Percentiles rank a stretch among this genome's conserved stretches.
Evolutionary conservation across 2,329 filamentous ascomycete genomes (phyloP).

Genomic region (Exophiala spinifera): DNA sequence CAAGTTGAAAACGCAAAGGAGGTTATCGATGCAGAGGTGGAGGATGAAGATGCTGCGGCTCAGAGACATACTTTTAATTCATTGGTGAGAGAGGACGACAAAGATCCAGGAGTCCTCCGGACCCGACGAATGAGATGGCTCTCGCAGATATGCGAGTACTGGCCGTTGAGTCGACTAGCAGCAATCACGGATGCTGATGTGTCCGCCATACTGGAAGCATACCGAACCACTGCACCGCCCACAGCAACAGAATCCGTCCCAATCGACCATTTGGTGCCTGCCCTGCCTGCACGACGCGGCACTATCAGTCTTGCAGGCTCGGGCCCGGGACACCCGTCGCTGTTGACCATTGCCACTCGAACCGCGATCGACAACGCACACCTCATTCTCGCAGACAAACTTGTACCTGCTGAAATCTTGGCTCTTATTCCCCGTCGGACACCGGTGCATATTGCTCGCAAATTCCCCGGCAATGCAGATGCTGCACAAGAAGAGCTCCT

Average conservation of each 20-base stretch:
- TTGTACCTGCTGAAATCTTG: slow-evolving; percentile 72
- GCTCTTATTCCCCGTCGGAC: slow-evolving; percentile 88
- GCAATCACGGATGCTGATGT: slow-evolving; percentile 77
- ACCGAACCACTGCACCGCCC: slow-evolving; percentile 43
- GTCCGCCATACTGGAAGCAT: slow-evolving; percentile 70
- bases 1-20: slow-evolving; percentile 39
- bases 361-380: slow-evolving; percentile 48
- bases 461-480: slow-evolving; percentile 97
- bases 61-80: slow-evolving; percentile 83
- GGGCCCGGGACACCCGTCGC: slow-evolving; percentile 86
- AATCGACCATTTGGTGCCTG: slow-evolving; percentile 28
- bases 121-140: slow-evolving; percentile 88
- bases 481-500: slow-evolving; percentile 87
- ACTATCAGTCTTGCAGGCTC: slow-evolving; percentile 85
- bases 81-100: slow-evolving; percentile 64
- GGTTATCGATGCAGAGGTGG: slow-evolving; percentile 44
- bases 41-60: slow-evolving; percentile 49
- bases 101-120: slow-evolving; percentile 68
- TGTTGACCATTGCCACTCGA: slow-evolving; percentile 67
- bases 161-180: slow-evolving; percentile 81
- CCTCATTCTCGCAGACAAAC: slow-evolving; percentile 53
- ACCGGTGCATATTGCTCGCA: slow-evolving; percentile 85
- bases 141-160: slow-evolving; percentile 96
- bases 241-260: slow-evolving; percentile 28
- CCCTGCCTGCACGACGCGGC: slow-evolving; percentile 46